Evolutionary conservation across 805 yeast species (phyloP).

Genomic region (Candida qinlingensis): DNA sequence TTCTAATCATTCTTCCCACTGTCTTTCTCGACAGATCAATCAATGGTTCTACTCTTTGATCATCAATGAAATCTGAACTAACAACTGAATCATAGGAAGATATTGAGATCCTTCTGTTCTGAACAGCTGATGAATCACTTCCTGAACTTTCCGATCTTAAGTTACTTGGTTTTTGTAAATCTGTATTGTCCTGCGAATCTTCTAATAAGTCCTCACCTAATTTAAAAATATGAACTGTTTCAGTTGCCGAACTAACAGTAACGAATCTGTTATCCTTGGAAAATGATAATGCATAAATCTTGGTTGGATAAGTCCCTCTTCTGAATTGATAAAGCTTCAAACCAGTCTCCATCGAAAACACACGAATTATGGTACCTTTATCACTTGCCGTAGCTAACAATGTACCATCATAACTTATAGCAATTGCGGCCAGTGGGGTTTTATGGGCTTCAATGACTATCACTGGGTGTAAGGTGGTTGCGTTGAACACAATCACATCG

Average conservation of each 20-base stretch:
- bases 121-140: slow-evolving; percentile 11
- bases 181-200: slow-evolving; percentile 7
- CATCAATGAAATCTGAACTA: slow-evolving; percentile 14
- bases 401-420: slow-evolving; percentile 59
- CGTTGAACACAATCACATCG: slow-evolving; percentile 63
- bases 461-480: slow-evolving; percentile 54
- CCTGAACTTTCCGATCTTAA: slow-evolving; percentile 20
- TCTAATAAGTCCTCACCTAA: slow-evolving; percentile 36
- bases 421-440: slow-evolving; percentile 57
- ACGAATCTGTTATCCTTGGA: slow-evolving; percentile 63
- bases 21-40: slow-evolving; percentile 67
- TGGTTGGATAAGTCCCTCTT: slow-evolving; percentile 81
- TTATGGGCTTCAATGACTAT: slow-evolving; percentile 74
- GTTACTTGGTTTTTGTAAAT: slow-evolving; percentile 10
- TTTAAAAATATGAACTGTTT: slow-evolving; percentile 88
- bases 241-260: slow-evolving; percentile 83
- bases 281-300: slow-evolving; percentile 71
- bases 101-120: slow-evolving; percentile 19
- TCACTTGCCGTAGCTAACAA: slow-evolving; percentile 69
- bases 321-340: slow-evolving; percentile 62
- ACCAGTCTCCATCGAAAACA: slow-evolving; percentile 61
- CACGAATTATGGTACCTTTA: slow-evolving; percentile 73
- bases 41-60: slow-evolving; percentile 45
- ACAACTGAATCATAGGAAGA: slow-evolving; percentile 24
- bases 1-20: slow-evolving; percentile 68